Evolutionary conservation across 2,329 filamentous ascomycete species (phyloP).

Genomic region (Clonostachys byssicola): DNA sequence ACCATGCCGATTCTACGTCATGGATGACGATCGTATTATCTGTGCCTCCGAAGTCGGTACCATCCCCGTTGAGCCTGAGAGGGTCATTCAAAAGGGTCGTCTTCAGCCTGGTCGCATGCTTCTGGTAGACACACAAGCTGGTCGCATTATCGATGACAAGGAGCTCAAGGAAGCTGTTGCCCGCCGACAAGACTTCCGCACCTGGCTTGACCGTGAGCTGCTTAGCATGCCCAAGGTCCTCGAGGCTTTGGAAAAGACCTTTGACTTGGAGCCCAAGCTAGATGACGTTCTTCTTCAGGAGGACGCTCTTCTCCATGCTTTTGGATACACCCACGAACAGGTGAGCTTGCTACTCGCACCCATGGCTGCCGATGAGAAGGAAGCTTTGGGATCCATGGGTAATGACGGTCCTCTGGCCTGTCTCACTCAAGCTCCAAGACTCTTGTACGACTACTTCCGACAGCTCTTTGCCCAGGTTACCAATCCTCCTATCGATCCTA

Average conservation of each 20-base stretch:
- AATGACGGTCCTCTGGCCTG: slow-evolving; percentile 93
- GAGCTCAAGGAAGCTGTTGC: slow-evolving; percentile 88
- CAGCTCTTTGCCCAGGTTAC: slow-evolving; percentile 98
- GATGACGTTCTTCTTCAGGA: slow-evolving; percentile 72
- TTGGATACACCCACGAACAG: slow-evolving; percentile 94
- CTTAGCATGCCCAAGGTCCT: slow-evolving; percentile 76
- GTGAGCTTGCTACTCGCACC: slow-evolving; percentile 86
- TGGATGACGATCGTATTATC: slow-evolving; percentile 94
- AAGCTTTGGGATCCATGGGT: slow-evolving; percentile 95
- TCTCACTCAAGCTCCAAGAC: slow-evolving; percentile 80
- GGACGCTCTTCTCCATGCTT: slow-evolving; percentile 79
- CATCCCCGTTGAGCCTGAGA: slow-evolving; percentile 85
- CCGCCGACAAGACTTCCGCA: slow-evolving; percentile 80
- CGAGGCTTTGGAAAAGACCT: slow-evolving; percentile 51
- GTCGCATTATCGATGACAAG: slow-evolving; percentile 89
- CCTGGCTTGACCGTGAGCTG: slow-evolving; percentile 84
- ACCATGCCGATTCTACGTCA: slow-evolving; percentile 94
- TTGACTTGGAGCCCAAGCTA: slow-evolving; percentile 64
- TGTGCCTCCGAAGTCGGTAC: slow-evolving; percentile 96
- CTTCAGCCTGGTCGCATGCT: slow-evolving; percentile 95
- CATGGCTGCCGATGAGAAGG: slow-evolving; percentile 97
- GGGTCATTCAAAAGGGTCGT: slow-evolving; percentile 86
- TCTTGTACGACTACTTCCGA: slow-evolving; percentile 95
- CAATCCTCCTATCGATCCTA: slow-evolving; percentile 95
- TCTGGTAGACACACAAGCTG: slow-evolving; percentile 82